Evolutionary conservation across 768 basidiomycete genomes (phyloP).

Genomic region (Paxillus involutus): DNA sequence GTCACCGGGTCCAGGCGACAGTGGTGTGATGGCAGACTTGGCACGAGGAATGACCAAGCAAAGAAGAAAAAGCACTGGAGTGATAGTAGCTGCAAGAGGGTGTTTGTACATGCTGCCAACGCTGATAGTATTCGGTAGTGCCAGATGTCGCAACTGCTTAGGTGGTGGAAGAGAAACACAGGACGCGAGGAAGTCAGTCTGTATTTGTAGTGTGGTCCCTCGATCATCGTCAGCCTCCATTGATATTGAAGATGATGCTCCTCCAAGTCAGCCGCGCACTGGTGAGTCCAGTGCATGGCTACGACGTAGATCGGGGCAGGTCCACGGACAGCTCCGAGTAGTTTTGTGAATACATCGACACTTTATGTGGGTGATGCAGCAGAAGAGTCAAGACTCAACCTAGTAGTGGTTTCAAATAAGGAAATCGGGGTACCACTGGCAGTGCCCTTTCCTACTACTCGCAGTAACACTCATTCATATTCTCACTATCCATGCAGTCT

Average conservation of each 20-base stretch:
- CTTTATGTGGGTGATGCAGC: too few relatives aligned
- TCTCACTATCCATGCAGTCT: constrained; percentile 58
- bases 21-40: constrained; percentile 27
- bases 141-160: not conserved
- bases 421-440: not conserved
- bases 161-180: not conserved
- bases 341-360: too few relatives aligned
- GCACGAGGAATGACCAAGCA: constrained; percentile 6
- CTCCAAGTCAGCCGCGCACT: not conserved
- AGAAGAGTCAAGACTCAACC: too few relatives aligned
- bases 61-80: constrained; percentile 1
- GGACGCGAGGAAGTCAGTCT: not conserved
- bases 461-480: not conserved
- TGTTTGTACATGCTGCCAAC: not conserved
- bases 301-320: too few relatives aligned
- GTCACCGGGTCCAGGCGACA: constrained; percentile 40
- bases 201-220: not conserved
- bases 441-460: not conserved
- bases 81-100: not conserved
- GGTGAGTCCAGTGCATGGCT: not conserved
- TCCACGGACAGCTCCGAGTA: too few relatives aligned
- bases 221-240: constrained; percentile 4
- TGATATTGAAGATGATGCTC: not conserved
- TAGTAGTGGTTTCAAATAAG: constrained; percentile 5
- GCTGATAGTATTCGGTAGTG: not conserved